Conservation (phyloP, 768 basidiomycete species). For the Phlebiopsis gigantea region DNA sequence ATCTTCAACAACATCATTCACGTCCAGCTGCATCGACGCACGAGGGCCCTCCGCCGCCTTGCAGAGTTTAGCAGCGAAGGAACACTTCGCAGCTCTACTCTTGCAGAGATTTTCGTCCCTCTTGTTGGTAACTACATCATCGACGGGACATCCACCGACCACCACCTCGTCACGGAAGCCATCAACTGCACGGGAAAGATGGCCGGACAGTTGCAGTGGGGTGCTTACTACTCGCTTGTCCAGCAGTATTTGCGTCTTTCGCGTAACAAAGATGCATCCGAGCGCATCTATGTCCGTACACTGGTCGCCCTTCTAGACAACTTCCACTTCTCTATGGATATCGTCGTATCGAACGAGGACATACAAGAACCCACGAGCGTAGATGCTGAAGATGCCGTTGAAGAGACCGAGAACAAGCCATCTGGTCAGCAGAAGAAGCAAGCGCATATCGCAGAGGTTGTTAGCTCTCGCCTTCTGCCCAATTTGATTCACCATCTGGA, state of each 20-base stretch:
- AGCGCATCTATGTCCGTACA: constrained; percentile 79
- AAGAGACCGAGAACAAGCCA: constrained; percentile 19
- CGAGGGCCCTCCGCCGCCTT: constrained; percentile 80
- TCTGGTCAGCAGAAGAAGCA: constrained; percentile 22
- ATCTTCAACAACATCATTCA: constrained; percentile 97
- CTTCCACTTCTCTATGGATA: constrained; percentile 88
- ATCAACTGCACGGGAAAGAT: constrained; percentile 75
- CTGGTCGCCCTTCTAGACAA: constrained; percentile 82
- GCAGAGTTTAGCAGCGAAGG: constrained; percentile 70
- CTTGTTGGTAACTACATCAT: constrained; percentile 78
- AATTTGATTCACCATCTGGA: constrained; percentile 76
- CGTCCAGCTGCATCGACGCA: constrained; percentile 86
- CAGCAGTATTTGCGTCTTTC: constrained; percentile 75
- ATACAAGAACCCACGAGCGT: constrained; percentile 15
- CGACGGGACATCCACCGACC: constrained; percentile 59
- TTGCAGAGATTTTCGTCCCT: constrained; percentile 83
- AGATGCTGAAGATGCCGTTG: constrained; percentile 21
- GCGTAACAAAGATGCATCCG: constrained; percentile 60
- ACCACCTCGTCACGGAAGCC: constrained; percentile 88
- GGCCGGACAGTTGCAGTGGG: constrained; percentile 75
- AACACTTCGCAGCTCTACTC: constrained; percentile 57
- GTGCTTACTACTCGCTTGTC: constrained; percentile 72
- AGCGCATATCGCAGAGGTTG: constrained; percentile 60
- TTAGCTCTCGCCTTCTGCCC: constrained; percentile 67
- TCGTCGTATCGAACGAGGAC: constrained; percentile 33